Evolutionary conservation across 805 yeast genomes (phyloP), one percentile per base, ranked within the genome.

Genomic region (Citeromyces nyonsensis): DNA sequence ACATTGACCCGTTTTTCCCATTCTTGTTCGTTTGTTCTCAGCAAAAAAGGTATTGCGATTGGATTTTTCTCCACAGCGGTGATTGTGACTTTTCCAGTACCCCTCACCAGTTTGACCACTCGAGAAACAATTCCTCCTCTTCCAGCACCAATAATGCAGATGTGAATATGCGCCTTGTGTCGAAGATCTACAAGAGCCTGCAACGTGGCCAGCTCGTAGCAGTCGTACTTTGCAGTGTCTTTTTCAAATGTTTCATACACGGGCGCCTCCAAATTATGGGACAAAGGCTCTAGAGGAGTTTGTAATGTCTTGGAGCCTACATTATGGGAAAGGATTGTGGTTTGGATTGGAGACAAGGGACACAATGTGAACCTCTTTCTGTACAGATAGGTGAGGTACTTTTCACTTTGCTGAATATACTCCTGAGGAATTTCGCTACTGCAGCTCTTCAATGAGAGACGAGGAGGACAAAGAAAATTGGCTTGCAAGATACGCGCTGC

Each of bases 101-200:
- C 42, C 25, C 51, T 32, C 6, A 47, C 39, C 4, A 63, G 40
- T 13, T 43, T 43, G 3, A 48, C 42, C 2, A 71, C 41, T 13
- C 64, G 57, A 29, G 73, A 73, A 3, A 85, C 73, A 20, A 86
- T 52, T 1, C 88, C 86, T 1, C 96, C 96, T 29, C 84, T 57
- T 1, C 96, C 96, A 0, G 95, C 91, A 0, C 96, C 96, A 3
- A 79, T 73, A 2, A 86, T 64, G 4, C 79, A 61, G 6, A 81
- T 54, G 8, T 54, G 53, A 10, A 14, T 13, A 10, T 9, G 12
- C 2, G 28, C 8, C 12, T 11, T 11, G 14, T 11, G 12, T n/a
- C 10, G 8, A 12, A 64, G 41, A 35, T 50, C 64, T 26, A 44
- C 41, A 11, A 79, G 36, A 0, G 86, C 83, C 28, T 59, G 48